Evolutionary conservation across 2,329 filamentous ascomycete species (phyloP).

Genomic region (Cordyceps militaris): DNA sequence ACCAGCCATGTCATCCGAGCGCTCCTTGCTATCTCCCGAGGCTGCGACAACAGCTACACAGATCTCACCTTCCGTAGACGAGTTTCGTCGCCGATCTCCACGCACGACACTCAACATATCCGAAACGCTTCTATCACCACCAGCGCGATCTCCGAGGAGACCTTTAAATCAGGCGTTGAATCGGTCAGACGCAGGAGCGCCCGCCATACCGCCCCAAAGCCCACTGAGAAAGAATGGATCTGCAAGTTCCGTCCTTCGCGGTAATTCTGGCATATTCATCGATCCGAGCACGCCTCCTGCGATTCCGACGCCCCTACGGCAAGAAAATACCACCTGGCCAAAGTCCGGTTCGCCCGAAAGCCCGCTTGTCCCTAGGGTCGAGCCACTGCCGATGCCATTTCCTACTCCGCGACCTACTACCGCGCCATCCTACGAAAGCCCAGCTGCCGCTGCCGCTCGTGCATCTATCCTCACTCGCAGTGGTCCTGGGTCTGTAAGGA

Average conservation of each 20-base stretch:
- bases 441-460: constrained; percentile 2
- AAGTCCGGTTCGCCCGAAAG: neutral
- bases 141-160: constrained; percentile 10
- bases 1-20: neutral
- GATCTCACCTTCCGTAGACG: constrained; percentile 44
- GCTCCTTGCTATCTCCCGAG: neutral
- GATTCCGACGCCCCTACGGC: constrained; percentile 7
- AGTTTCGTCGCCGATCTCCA: constrained; percentile 46
- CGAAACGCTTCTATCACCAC: neutral
- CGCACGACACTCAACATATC: constrained; percentile 23
- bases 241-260: neutral
- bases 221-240: neutral
- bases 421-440: neutral
- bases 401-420: neutral
- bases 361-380: constrained; percentile 9
- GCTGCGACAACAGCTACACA: constrained; percentile 41
- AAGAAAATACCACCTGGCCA: neutral
- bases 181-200: neutral
- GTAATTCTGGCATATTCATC: constrained; percentile 12
- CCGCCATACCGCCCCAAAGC: neutral
- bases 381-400: constrained; percentile 9
- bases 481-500: constrained; percentile 21
- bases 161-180: neutral
- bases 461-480: constrained; percentile 24
- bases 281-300: constrained; percentile 13